Evolutionary conservation across 148 eudicot genomes (phyloP).

Genomic region (Amaranthus hypochondriacus): DNA sequence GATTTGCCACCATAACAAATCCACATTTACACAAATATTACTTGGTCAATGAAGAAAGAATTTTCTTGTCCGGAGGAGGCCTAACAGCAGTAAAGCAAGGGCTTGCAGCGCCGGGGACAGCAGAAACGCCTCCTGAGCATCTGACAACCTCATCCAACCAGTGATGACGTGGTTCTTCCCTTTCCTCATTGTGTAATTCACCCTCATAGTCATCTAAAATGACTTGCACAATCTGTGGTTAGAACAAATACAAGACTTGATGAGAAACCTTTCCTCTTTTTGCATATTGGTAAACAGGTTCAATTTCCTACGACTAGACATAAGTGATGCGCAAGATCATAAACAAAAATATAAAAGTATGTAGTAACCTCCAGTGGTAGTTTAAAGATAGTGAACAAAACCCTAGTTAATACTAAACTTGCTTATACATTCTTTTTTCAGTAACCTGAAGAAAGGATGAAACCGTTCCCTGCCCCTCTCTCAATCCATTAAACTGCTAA

Average conservation of each 20-base stretch:
- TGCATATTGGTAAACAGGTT: neutral
- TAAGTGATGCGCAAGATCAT: neutral
- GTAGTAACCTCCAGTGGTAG: too few species aligned
- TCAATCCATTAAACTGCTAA: neutral
- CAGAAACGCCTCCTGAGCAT: conserved; percentile 59
- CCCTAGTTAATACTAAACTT: too few species aligned
- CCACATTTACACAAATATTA: conserved; percentile 18
- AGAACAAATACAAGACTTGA: neutral
- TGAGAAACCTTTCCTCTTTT: neutral
- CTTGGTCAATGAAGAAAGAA: conserved; percentile 66
- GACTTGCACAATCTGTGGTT: conserved; percentile 64
- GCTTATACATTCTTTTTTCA: neutral
- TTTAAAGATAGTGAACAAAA: too few species aligned
- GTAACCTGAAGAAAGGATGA: neutral
- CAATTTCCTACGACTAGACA: neutral
- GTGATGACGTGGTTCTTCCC: conserved; percentile 61
- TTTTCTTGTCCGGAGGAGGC: conserved; percentile 67
- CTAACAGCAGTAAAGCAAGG: conserved; percentile 39
- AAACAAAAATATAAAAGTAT: too few species aligned
- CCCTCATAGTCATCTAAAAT: conserved; percentile 60
- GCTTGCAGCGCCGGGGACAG: conserved; percentile 42
- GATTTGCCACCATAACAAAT: neutral
- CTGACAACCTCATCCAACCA: conserved; percentile 95
- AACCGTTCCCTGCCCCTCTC: neutral
- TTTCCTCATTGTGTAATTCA: conserved; percentile 41